phyloP scores from a whole-genome alignment of 441 rosid species.

The Syzygium syzygioides region DNA sequence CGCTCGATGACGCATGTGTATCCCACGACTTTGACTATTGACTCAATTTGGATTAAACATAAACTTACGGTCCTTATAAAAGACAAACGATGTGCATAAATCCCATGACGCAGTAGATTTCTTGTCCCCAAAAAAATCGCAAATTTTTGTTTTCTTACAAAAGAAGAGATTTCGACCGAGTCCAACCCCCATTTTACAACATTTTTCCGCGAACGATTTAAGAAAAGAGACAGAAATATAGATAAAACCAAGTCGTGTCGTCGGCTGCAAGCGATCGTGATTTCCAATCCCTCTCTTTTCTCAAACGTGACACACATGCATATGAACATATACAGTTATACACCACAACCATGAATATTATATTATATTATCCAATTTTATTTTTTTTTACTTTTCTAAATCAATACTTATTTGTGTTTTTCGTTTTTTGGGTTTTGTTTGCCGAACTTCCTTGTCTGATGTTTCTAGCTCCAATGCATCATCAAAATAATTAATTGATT shows the following conservation, averaged over 20 bases:
- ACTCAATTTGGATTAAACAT: not conserved
- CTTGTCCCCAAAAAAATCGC: not conserved
- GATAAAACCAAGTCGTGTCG: not conserved
- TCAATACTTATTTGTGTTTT: not conserved
- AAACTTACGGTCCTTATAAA: not conserved
- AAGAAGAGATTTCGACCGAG: not conserved
- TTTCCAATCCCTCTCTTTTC: not conserved
- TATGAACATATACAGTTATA: not conserved
- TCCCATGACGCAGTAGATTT: not conserved
- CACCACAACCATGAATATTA: not conserved
- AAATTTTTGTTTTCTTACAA: not conserved
- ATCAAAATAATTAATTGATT: not conserved
- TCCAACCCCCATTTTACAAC: not conserved
- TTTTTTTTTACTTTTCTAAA: not conserved
- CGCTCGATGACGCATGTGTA: not conserved
- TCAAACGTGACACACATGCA: not conserved
- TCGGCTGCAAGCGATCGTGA: not conserved
- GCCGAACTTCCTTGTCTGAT: not conserved
- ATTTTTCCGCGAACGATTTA: not conserved
- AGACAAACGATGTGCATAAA: not conserved
- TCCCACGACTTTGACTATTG: not conserved
- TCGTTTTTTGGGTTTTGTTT: not conserved
- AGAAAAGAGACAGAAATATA: not conserved
- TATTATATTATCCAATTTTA: not conserved
- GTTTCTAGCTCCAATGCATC: not conserved